Base-by-base conservation (phyloP, 495 filamentous ascomycete species). In the Hypoxylon rickii region DNA sequence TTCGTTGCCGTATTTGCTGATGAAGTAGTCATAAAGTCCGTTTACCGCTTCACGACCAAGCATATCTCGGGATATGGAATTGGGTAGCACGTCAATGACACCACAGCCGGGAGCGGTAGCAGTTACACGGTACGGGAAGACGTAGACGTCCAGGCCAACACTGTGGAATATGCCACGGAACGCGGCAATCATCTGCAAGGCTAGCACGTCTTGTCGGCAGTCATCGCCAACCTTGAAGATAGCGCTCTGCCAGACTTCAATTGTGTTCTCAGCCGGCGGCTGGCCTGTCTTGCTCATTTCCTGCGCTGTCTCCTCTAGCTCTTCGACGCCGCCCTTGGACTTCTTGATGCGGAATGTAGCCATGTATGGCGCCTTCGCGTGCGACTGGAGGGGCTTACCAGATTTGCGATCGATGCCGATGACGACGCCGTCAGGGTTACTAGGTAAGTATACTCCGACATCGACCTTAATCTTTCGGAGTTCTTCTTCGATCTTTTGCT, bases 161-260 rank as follows among this genome's bases (percentile, higher is more conserved):
- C 78, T 86, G 70, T 92, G 86, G 76, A 97, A 99, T 52, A 99
- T 97, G 51, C 90, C 93, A 17, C 92, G 86, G 79, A 99, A 99
- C 5, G 90, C 89, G 3, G 95, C 87, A 67, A 99, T 96, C 88
- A 99, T 93, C 71, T 99, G 95, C 44, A 99, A 77, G 10, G 94
- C 95, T 41, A 99, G 76, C 62, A 99, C 89, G 65, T 99, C 95
- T 72, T 99, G 95, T 34, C 95, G 87, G 67, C 95, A 97, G 68
- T 99, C 95, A 67, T 99, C 95, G 15, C 95, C 95, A 48, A 99
- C 95, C 71, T 99, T 99, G 84, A 99, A 99, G 68, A 99, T 99
- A 12, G 95, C 95, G 2, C 92, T 96, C 71, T 97, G 94, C 95
- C 94, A 97, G 11, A 96, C 87, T 71, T 97, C 95, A 47, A 91